Percentiles rank a stretch among this genome's conserved stretches.
Conservation (phyloP, 1,139 yeast genomes). For the Geotrichum carabidarum region DNA sequence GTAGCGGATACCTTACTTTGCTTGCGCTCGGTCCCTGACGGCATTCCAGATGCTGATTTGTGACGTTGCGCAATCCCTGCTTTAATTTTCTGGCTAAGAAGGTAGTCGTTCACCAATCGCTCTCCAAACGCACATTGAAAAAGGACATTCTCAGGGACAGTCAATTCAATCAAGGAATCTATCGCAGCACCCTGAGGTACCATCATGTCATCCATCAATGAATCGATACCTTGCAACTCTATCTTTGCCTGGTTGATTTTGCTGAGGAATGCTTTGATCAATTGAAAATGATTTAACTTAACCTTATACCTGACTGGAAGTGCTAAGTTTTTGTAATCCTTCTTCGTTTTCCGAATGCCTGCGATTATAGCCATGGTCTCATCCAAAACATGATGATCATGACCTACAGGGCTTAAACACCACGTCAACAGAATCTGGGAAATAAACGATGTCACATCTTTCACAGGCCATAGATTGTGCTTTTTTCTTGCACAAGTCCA, state of each 20-base stretch:
- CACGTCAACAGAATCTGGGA: background rate
- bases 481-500: background rate
- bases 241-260: background rate
- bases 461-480: background rate
- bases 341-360: background rate
- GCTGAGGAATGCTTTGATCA: background rate
- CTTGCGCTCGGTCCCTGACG: no score
- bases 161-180: background rate
- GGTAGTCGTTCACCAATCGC: background rate
- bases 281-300: background rate
- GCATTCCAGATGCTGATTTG: no score
- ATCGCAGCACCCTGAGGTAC: background rate
- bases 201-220: background rate
- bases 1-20: no score
- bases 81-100: no score
- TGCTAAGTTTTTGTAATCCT: background rate
- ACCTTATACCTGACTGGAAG: background rate
- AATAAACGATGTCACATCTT: background rate
- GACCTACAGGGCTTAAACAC: background rate
- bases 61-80: no score
- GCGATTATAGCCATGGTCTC: background rate
- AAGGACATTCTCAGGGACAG: background rate
- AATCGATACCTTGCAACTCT: background rate
- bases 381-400: background rate
- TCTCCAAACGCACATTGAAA: background rate